These are phyloP conservation scores for Zizania latifolia DNA, from an alignment of 176 grass and related monocot genomes.

Conservation along the genomic window DNA sequence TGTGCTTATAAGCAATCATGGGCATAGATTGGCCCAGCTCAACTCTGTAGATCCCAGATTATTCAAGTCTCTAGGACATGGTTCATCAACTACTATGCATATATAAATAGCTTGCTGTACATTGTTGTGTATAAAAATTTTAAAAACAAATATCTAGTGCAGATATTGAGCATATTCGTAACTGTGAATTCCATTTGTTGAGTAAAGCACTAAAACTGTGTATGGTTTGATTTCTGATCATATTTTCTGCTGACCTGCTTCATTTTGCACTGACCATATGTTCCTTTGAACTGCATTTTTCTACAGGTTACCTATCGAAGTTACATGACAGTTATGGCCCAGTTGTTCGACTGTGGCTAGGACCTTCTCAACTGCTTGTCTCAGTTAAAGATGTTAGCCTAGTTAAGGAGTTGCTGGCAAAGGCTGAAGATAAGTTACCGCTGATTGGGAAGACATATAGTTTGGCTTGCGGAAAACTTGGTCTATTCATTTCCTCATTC, in stretches of 20 bases:
- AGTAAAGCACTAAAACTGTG: neutral
- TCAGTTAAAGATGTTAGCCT: slow-evolving; percentile 71
- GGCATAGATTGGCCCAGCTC: slow-evolving; percentile 1
- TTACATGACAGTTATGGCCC: slow-evolving; percentile 83
- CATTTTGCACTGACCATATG: neutral
- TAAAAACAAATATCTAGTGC: neutral
- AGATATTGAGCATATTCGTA: neutral
- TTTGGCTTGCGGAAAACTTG: slow-evolving; percentile 82
- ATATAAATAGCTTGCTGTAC: neutral
- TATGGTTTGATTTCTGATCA: slow-evolving; percentile 1
- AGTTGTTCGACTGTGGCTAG: slow-evolving; percentile 74
- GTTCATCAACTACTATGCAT: neutral
- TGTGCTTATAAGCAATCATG: slow-evolving; percentile 8
- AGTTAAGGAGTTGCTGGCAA: slow-evolving; percentile 69
- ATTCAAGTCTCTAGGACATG: neutral
- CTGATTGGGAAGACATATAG: slow-evolving; percentile 70
- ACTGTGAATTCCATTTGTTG: neutral
- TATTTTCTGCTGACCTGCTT: slow-evolving; percentile 13
- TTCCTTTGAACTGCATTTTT: slow-evolving; percentile 7
- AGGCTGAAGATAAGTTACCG: slow-evolving; percentile 86
- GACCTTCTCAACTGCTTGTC: slow-evolving; percentile 84
- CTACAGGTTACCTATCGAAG: slow-evolving; percentile 66
- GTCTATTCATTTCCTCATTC: slow-evolving; percentile 68
- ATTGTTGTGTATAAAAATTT: neutral
- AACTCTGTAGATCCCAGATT: neutral